Evolutionary conservation across 2,329 filamentous ascomycete species (phyloP), one percentile per base, ranked within the genome.

Genomic region (Hymenoscyphus albidus): DNA sequence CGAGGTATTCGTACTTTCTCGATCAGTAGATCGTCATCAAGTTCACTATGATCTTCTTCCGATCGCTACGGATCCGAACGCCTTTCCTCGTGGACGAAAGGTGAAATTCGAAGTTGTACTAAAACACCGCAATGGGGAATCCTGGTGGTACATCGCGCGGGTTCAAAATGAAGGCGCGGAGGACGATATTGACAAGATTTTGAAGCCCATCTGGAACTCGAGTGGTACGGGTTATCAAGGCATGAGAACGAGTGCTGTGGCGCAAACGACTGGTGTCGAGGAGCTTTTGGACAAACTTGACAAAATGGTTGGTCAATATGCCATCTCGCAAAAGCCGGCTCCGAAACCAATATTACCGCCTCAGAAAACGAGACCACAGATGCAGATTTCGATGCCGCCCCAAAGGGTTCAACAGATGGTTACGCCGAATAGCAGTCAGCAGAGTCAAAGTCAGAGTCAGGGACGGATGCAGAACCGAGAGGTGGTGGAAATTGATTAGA

Each of bases 11-110:
- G 78, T 89, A 51, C 80, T 82, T 22, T 78, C 83, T 63, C 80
- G 82, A 66, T 78, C 82, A 1, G 76, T 87, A 2, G 85, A 88
- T 69, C 87, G 83, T 80, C 81, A 85, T 61, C 79, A 79, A 9
- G 74, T 90, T 7, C 80, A 81, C 44, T 89, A 88, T 70, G 75
- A 73, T 5, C 69, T 87, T 1, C 67, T 58, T 16, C 35, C 62
- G 16, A 35, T 35, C 3, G 35, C 62, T 10, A 27, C 40, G 6
- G 38, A 60, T 1, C n/a, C 74, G 69, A 84, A 1, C 67, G 73
- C 32, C 65, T 70, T 18, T 40, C 70, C 62, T 71, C 74, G 44
- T 67, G 73, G 70, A 22, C 77, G 73, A 57, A 76, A 77, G 18
- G 72, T 86, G n/a, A 76, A 77, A 1, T 75, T 90, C 44, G 80